Conservation (phyloP, 768 basidiomycete species). For the Kwoniella heveanensis region DNA sequence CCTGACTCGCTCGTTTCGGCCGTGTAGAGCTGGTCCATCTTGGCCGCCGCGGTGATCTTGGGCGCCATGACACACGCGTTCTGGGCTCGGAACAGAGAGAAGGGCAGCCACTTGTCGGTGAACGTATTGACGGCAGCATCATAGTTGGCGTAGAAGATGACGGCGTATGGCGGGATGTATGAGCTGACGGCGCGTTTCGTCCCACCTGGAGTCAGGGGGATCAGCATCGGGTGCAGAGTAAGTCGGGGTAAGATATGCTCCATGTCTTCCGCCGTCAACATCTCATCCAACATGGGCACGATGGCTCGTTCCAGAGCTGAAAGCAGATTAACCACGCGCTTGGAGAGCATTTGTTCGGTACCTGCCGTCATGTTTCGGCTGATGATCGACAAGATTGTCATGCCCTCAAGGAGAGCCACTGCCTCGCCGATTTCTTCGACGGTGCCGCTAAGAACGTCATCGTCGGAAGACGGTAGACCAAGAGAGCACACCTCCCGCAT, state of each 20-base stretch:
- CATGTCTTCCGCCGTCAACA: slow-evolving; percentile 51
- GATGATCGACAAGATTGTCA: slow-evolving; percentile 48
- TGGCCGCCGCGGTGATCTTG: slow-evolving; percentile 25
- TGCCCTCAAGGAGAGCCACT: slow-evolving; percentile 50
- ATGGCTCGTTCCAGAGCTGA: slow-evolving; percentile 45
- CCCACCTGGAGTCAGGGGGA: slow-evolving; percentile 49
- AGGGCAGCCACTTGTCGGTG: slow-evolving; percentile 54
- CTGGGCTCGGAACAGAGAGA: slow-evolving; percentile 54
- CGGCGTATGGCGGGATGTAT: slow-evolving; percentile 50
- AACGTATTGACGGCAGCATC: slow-evolving; percentile 54
- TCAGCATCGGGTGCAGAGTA: slow-evolving; percentile 48
- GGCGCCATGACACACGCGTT: slow-evolving; percentile 53
- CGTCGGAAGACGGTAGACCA: slow-evolving; percentile 12
- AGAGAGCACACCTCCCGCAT: slow-evolving; percentile 51
- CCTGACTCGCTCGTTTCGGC: neutral
- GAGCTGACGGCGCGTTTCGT: slow-evolving; percentile 7
- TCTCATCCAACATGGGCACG: slow-evolving; percentile 54
- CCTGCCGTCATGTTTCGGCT: slow-evolving; percentile 37
- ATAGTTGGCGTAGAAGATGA: slow-evolving; percentile 55
- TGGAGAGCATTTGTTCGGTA: slow-evolving; percentile 17
- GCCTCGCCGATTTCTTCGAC: slow-evolving; percentile 56
- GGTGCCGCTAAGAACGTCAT: slow-evolving; percentile 35
- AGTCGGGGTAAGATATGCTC: slow-evolving; percentile 50
- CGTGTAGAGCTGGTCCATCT: slow-evolving; percentile 22
- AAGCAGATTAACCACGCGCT: slow-evolving; percentile 34